Conservation (phyloP, 768 basidiomycete species). For the Leccinellum luteum region DNA sequence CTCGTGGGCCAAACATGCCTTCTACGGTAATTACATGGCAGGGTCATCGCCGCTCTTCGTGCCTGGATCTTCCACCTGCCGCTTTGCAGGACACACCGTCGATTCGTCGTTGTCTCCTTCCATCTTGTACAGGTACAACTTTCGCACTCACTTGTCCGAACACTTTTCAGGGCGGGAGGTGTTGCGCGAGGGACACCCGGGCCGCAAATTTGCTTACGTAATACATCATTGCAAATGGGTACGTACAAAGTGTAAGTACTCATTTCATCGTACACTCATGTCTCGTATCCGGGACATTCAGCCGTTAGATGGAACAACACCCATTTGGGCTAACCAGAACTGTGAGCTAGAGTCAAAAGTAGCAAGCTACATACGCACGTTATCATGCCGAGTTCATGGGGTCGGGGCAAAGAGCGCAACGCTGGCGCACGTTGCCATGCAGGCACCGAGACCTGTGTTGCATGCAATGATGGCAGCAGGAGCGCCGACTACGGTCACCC, state of each 20-base stretch:
- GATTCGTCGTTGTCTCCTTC: slow-evolving; percentile 40
- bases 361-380: neutral
- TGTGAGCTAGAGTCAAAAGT: neutral
- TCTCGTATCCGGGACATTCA: neutral
- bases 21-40: no score
- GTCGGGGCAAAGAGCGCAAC: slow-evolving; percentile 20
- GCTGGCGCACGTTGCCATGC: slow-evolving; percentile 3
- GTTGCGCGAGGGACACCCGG: slow-evolving; percentile 57
- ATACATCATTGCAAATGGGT: no score
- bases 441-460: slow-evolving; percentile 19
- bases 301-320: neutral
- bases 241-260: neutral
- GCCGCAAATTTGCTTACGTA: no score
- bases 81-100: slow-evolving; percentile 59
- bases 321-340: neutral
- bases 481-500: slow-evolving; percentile 14
- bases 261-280: neutral
- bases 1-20: no score
- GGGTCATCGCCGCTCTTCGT: neutral
- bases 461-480: slow-evolving; percentile 25
- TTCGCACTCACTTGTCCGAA: slow-evolving; percentile 43
- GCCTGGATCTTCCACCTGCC: slow-evolving; percentile 50
- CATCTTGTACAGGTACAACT: slow-evolving; percentile 52
- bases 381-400: slow-evolving; percentile 12
- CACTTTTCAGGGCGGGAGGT: slow-evolving; percentile 67